Evolutionary conservation across 371 early-diverging fungal species (phyloP).

Genomic region (Mucor saturninus): DNA sequence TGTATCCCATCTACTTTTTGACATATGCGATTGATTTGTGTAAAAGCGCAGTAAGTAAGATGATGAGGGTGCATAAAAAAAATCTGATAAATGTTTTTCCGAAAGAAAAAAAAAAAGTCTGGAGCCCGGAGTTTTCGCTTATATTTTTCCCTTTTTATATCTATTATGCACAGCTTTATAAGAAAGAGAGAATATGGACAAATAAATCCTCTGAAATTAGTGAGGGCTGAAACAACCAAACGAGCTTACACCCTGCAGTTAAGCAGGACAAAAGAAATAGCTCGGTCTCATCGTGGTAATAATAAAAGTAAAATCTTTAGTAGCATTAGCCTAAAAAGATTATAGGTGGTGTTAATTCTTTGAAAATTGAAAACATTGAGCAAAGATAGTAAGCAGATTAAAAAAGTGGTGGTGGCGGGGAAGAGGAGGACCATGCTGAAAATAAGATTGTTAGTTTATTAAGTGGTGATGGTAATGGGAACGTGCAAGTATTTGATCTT

Average conservation of each 20-base stretch:
- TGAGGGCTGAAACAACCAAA: constrained; percentile 46
- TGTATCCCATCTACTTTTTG: no score
- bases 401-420: no score
- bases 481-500: constrained; percentile 75
- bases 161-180: constrained; percentile 40
- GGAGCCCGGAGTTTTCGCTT: no score
- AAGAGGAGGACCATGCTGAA: background rate
- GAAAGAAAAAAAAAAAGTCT: no score
- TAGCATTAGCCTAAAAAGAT: background rate
- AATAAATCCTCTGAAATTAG: constrained; percentile 33
- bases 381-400: constrained; percentile 58
- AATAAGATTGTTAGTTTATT: constrained; percentile 51
- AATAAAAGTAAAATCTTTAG: background rate
- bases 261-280: constrained; percentile 43
- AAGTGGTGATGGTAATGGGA: constrained; percentile 71
- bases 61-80: no score
- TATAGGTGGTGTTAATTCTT: constrained; percentile 58
- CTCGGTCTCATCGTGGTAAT: constrained; percentile 44
- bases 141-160: background rate
- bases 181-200: constrained; percentile 43
- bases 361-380: constrained; percentile 64
- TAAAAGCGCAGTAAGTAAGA: no score
- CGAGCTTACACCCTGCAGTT: constrained; percentile 40
- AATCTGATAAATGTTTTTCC: no score
- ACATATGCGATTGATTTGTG: no score